Conservation (phyloP, 495 filamentous ascomycete species). For the Neurospora intermedia region DNA sequence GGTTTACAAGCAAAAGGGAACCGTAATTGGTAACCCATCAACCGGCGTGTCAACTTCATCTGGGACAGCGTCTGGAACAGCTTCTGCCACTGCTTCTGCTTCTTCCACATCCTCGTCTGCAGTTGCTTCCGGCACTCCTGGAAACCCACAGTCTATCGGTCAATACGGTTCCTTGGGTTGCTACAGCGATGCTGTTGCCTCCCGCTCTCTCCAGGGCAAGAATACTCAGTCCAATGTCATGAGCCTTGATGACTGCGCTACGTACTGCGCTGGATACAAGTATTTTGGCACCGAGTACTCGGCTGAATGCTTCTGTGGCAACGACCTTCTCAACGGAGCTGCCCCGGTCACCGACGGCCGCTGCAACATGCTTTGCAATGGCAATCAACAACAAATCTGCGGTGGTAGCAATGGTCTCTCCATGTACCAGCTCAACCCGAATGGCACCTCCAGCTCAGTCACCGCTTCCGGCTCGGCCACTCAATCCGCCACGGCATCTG, state of each 20-base stretch:
- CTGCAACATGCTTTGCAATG: constrained; percentile 23
- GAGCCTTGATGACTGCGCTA: constrained; percentile 25
- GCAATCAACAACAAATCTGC: constrained; percentile 16
- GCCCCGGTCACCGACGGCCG: constrained; percentile 15
- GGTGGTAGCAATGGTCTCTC: constrained; percentile 20
- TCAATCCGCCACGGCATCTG: constrained; percentile 1
- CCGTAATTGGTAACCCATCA: constrained; percentile 1
- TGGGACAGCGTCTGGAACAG: neutral
- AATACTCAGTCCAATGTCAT: constrained; percentile 11
- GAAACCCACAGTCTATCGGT: constrained; percentile 15
- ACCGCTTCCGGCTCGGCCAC: constrained; percentile 7
- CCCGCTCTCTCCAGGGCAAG: constrained; percentile 12
- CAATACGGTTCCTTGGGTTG: constrained; percentile 25
- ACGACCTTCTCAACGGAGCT: constrained; percentile 16
- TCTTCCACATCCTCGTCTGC: constrained; percentile 18
- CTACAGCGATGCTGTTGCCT: constrained; percentile 21
- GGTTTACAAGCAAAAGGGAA: constrained; percentile 4
- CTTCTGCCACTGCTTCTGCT: constrained; percentile 14
- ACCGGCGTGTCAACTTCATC: neutral
- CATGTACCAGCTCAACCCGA: constrained; percentile 17
- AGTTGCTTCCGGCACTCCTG: constrained; percentile 10
- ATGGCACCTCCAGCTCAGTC: constrained; percentile 1
- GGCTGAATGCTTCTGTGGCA: constrained; percentile 28
- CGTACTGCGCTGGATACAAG: constrained; percentile 19
- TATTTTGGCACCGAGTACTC: constrained; percentile 27